Percentiles rank a stretch among this genome's conserved stretches.
Conservation (phyloP, 2,329 filamentous ascomycete species). For the Microdochium paspali region DNA sequence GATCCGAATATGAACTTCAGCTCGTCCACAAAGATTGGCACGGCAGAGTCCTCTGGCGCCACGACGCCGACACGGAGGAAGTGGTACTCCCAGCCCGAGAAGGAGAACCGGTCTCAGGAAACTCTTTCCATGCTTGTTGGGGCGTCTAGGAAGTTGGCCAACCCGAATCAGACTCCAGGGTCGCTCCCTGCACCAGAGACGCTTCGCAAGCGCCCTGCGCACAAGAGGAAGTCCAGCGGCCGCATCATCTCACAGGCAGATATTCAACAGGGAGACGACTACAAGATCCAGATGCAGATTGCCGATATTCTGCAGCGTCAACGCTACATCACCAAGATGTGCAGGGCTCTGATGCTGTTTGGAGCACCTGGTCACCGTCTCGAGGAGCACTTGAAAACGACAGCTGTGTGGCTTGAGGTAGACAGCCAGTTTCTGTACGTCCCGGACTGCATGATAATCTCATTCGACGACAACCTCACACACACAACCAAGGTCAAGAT, state of each 20-base stretch:
- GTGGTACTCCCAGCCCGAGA: conserved; percentile 26
- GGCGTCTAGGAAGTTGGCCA: conserved; percentile 10
- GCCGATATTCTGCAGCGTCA: conserved; percentile 68
- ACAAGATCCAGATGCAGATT: conserved; percentile 40
- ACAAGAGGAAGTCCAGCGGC: conserved; percentile 22
- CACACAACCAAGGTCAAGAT: conserved; percentile 61
- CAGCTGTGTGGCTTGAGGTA: conserved; percentile 78
- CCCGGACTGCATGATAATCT: conserved; percentile 89
- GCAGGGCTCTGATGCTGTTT: conserved; percentile 78
- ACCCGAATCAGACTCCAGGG: conserved; percentile 9
- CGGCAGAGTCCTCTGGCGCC: conserved; percentile 17
- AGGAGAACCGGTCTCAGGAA: conserved; percentile 27
- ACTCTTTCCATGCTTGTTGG: conserved; percentile 30
- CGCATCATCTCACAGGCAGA: conserved; percentile 20
- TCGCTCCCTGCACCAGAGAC: conserved; percentile 7
- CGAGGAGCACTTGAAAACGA: conserved; percentile 89
- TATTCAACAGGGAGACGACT: conserved; percentile 28
- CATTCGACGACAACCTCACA: conserved; percentile 64
- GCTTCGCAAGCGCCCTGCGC: conserved; percentile 12
- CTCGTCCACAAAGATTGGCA: not conserved
- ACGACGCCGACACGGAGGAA: conserved; percentile 28
- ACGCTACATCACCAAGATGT: conserved; percentile 75
- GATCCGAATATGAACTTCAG: not conserved
- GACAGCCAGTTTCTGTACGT: conserved; percentile 86
- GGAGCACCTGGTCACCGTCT: conserved; percentile 86